Conservation (phyloP, 164 flowering plant genomes). For the Akebia trifoliata region DNA sequence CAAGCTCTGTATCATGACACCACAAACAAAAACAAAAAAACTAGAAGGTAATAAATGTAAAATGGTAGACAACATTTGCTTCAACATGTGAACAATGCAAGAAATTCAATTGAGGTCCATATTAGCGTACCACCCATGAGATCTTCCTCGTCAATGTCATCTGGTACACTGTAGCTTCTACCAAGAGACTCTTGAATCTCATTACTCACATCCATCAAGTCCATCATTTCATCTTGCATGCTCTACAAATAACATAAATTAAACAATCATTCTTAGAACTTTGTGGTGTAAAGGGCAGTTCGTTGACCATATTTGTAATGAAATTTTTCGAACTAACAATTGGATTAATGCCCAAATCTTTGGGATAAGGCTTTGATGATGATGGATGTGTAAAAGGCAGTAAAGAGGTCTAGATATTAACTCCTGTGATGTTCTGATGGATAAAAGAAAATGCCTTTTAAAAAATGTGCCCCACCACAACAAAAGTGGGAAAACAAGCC, state of each 20-base stretch:
- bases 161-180: slow-evolving; percentile 91
- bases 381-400: too few relatives aligned
- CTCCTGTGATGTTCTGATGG: too few relatives aligned
- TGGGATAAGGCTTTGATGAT: too few relatives aligned
- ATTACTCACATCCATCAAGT: slow-evolving; percentile 86
- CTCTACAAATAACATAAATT: slow-evolving; percentile 36
- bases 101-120: not conserved
- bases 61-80: not conserved
- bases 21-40: not conserved
- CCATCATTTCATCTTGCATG: slow-evolving; percentile 99
- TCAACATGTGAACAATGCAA: not conserved
- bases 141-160: slow-evolving; percentile 95
- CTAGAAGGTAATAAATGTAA: not conserved
- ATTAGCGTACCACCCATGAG: slow-evolving; percentile 85
- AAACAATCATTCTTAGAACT: not conserved
- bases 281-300: not conserved
- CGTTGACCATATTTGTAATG: too few relatives aligned
- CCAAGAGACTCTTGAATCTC: slow-evolving; percentile 98
- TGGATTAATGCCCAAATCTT: too few relatives aligned
- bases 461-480: too few relatives aligned
- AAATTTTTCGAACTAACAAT: too few relatives aligned
- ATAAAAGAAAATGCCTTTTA: too few relatives aligned
- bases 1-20: slow-evolving; percentile 65
- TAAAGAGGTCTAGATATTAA: too few relatives aligned
- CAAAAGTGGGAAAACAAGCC: too few relatives aligned